Evolutionary conservation across 2,329 filamentous ascomycete species (phyloP).

Genomic region (Talaromyces atroroseus): DNA sequence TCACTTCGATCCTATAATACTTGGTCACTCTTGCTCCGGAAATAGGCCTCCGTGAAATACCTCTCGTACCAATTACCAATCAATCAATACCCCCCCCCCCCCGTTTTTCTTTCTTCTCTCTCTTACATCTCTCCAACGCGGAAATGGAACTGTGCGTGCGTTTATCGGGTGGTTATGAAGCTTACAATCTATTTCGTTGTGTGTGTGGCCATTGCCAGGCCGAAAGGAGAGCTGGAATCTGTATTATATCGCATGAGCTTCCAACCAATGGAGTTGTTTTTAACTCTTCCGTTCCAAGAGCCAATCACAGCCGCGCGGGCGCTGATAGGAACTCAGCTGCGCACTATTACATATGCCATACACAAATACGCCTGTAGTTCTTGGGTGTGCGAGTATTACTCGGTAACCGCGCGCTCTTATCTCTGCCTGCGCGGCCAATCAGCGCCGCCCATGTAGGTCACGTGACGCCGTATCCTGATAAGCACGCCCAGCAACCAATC

Average conservation of each 20-base stretch:
- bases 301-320: background rate
- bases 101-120: too few species aligned
- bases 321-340: background rate
- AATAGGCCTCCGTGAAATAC: too few species aligned
- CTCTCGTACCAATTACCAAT: background rate
- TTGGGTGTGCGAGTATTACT: background rate
- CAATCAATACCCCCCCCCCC: slow-evolving; percentile 9
- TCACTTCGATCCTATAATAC: background rate
- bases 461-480: slow-evolving; percentile 12
- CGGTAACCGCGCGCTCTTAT: background rate
- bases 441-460: background rate
- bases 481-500: slow-evolving; percentile 1
- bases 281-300: background rate
- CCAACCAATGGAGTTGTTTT: background rate
- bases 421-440: slow-evolving; percentile 1
- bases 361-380: background rate
- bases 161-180: too few species aligned
- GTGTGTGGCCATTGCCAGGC: background rate
- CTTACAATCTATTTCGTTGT: too few species aligned
- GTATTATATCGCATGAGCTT: background rate
- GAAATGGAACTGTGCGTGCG: too few species aligned
- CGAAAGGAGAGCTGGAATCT: too few species aligned
- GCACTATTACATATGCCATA: background rate
- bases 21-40: background rate
- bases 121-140: background rate